Base-by-base conservation (phyloP, 768 basidiomycete genomes). In the Lactifluus pinguis region DNA sequence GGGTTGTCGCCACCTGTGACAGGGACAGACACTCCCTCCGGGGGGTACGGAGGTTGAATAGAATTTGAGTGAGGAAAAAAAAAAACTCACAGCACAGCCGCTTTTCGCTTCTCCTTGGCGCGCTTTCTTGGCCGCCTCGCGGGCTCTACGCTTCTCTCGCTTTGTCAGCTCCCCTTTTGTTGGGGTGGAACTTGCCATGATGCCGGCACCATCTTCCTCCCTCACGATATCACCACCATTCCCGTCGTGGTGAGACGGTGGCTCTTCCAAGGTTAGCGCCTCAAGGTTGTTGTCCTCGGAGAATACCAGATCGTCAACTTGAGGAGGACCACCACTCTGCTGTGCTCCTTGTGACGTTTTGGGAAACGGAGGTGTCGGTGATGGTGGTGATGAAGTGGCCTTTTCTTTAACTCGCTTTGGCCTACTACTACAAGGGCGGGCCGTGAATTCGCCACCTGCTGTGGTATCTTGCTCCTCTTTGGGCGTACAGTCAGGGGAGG, bases 131-230 rank as follows among this genome's bases (percentile, higher is more conserved):
- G 82, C 77, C 3, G 76, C 83, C 70, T 95, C 89, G 50, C 83
- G 78, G 17, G 86, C 85, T 52, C 85, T 80, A 50, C 95, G 76
- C 72, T 86, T 92, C 36, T 97, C 92, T 60, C 82, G 83, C 73
- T 97, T 98, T 6, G 91, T 82, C 61, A 80, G 65, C 60, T 73
- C 75, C 21, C 53, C 69, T 47, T 65, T 60, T 32, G 55, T 25
- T 25, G 25, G 1, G 25, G 25, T 64, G 45, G 57, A 49, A n/a
- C 30, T 38, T 9, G 56, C 50, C 42, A 67, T 50, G 41, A 67
- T 50, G 41, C 53, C 57, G 10, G 51, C 41, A 15, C 38, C 59
- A 52, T 36, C 49, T 47, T 54, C 49, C 51, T 53, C 49, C 57
- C 55, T 64, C 39, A 63, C 55, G 65, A 44, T 52, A 53, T 64